Evolutionary conservation across 23 red algal genomes (phyloP), one percentile per base, ranked within the genome.

Genomic region (Gracilaria vermiculophylla): DNA sequence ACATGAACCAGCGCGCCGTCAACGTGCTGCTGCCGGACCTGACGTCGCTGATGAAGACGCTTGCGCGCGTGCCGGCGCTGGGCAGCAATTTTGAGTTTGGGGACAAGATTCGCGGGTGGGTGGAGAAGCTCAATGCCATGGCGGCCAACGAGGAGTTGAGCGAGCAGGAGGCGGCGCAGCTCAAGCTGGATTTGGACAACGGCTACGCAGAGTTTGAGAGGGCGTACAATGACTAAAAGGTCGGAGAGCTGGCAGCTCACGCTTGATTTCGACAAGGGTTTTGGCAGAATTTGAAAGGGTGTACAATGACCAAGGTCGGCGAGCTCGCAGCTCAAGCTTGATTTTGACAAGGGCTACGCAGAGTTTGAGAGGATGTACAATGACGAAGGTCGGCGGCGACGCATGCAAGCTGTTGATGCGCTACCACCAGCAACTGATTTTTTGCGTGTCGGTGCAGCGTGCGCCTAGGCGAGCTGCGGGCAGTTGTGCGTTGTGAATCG

Each of bases 81-180:
- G 32, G 37, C 1, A 58, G 64, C 54, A 50, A 88, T 52, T 88
- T 88, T 88, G 84, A 72, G 84, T 88, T 88, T 78, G 53, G 37
- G 14, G 35, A 42, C 33, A 66, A 70, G 50, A 62, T 88, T 47
- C 50, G 58, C 21, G 45, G 23, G 52, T 88, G 84, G 84, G 72
- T 78, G 53, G 84, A 88, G 44, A 88, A 88, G 27, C 84, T 88
- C 50, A 88, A 88, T 32, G 72, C 49, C 20, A 88, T 88, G 84
- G 69, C 66, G 49, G 84, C 84, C 36, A 47, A 66, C 37, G 66
- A 61, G 3, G 69, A 88, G 39, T 37, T 88, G 17, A 66, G 31
- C 11, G 47, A 53, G 34, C 62, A 88, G 7, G 70, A 88, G 29
- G 65, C 84, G 5, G 58, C 54, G 10, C 84, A 88, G 53, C 54